These are phyloP conservation scores for Vicia villosa DNA, from an alignment of 306 rosid genomes.

Conservation along the genomic window DNA sequence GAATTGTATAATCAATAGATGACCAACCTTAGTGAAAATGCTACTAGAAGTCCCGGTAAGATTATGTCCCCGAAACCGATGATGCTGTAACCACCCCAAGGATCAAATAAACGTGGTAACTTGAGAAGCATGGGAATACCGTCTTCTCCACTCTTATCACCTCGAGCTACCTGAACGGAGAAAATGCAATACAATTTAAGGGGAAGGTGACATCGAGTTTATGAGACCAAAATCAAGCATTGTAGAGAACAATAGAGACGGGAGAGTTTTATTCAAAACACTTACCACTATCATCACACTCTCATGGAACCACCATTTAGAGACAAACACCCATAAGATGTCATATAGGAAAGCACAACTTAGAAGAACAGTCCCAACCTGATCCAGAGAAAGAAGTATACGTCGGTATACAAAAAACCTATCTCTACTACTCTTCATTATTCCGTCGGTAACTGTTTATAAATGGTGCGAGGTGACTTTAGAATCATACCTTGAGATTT, in stretches of 20 bases:
- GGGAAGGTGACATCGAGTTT: neutral
- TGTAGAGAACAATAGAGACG: slow-evolving; percentile 17
- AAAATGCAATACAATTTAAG: slow-evolving; percentile 4
- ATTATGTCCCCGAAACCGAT: slow-evolving; percentile 98
- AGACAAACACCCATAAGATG: slow-evolving; percentile 97
- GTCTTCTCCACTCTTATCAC: slow-evolving; percentile 96
- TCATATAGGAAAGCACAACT: slow-evolving; percentile 93
- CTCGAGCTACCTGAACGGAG: slow-evolving; percentile 88
- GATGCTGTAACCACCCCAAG: slow-evolving; percentile 99
- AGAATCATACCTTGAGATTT: slow-evolving; percentile 85
- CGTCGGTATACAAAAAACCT: slow-evolving; percentile 12
- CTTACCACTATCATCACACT: slow-evolving; percentile 99
- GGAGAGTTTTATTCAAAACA: slow-evolving; percentile 27
- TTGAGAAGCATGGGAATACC: slow-evolving; percentile 98
- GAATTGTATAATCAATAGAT: slow-evolving; percentile 22
- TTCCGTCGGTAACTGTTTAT: neutral
- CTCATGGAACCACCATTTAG: slow-evolving; percentile 96
- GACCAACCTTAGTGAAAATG: slow-evolving; percentile 86
- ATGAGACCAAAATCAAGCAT: slow-evolving; percentile 24
- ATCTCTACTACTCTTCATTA: slow-evolving; percentile 13
- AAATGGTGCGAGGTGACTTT: neutral
- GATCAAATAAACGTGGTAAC: slow-evolving; percentile 96
- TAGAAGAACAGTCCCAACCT: slow-evolving; percentile 99
- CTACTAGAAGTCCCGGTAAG: slow-evolving; percentile 92
- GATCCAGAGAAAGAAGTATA: slow-evolving; percentile 32